Conservation (phyloP, 192 early-diverging fungal genomes). For the Coemansia sp. region DNA sequence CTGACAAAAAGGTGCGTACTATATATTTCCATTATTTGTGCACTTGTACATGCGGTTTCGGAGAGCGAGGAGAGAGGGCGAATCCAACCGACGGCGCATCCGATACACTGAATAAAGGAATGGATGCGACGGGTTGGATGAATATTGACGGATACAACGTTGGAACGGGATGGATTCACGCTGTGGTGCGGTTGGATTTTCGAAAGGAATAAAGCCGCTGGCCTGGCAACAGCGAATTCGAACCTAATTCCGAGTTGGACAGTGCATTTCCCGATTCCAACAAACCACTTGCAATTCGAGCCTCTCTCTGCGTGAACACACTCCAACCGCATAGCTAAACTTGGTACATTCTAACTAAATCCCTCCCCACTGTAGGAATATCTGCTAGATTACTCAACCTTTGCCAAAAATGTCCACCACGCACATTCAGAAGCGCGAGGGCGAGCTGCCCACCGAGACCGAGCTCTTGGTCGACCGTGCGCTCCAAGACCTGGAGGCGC, state of each 20-base stretch:
- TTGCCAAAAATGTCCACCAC: constrained; percentile 43
- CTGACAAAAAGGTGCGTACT: constrained; percentile 12
- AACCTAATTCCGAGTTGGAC: not conserved
- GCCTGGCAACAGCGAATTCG: too few species aligned
- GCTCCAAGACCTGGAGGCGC: constrained; percentile 92
- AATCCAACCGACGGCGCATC: not conserved
- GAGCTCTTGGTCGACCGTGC: constrained; percentile 95
- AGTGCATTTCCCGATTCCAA: too few species aligned
- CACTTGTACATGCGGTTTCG: not conserved
- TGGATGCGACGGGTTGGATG: not conserved
- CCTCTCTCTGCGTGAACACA: too few species aligned
- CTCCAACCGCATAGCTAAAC: too few species aligned
- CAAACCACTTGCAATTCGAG: too few species aligned
- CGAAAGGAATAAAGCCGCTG: not conserved
- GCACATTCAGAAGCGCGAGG: constrained; percentile 57
- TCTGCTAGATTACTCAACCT: constrained; percentile 3
- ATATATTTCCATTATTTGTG: not conserved
- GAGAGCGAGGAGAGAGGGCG: not conserved
- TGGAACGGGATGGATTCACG: not conserved
- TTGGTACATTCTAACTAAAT: not conserved
- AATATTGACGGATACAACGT: not conserved
- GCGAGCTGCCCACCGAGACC: constrained; percentile 68
- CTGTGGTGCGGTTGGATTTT: not conserved
- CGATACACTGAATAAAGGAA: not conserved
- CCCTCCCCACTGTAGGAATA: not conserved